Percentiles rank a stretch among this genome's conserved stretches.
Conservation (phyloP, 148 eudicot species). For the Simmondsia chinensis region DNA sequence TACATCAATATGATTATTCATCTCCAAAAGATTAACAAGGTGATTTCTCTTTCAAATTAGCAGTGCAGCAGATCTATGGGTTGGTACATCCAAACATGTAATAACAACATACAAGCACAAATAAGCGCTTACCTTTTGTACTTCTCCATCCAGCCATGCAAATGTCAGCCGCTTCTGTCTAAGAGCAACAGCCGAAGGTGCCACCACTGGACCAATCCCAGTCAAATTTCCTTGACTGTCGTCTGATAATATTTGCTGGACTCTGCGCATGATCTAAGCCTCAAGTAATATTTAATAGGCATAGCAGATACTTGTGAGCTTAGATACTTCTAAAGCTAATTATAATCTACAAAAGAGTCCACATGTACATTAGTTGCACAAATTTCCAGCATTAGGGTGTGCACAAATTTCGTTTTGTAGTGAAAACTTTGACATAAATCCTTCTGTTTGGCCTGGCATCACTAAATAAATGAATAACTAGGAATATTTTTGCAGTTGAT, state of each 20-base stretch:
- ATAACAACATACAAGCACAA: neutral
- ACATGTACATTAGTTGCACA: neutral
- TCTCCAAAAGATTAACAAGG: too few species aligned
- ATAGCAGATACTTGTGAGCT: neutral
- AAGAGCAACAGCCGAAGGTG: constrained; percentile 43
- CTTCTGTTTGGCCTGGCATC: too few species aligned
- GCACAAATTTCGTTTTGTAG: too few species aligned
- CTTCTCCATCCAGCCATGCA: constrained; percentile 97
- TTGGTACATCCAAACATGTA: too few species aligned
- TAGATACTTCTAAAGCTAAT: neutral
- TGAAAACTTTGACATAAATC: too few species aligned
- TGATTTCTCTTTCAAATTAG: too few species aligned
- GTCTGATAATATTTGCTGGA: constrained; percentile 50
- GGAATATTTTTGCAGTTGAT: too few species aligned
- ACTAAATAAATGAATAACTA: too few species aligned
- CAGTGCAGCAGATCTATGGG: too few species aligned
- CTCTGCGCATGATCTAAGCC: constrained; percentile 76
- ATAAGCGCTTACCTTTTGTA: constrained; percentile 50
- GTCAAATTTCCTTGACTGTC: constrained; percentile 22
- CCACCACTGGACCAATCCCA: constrained; percentile 25
- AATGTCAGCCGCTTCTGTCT: constrained; percentile 72
- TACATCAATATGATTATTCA: neutral
- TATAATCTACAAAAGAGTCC: neutral
- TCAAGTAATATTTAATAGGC: constrained; percentile 17
- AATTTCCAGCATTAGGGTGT: too few species aligned